Base-by-base conservation (phyloP, 139 green algal genomes). In the Monoraphidium neglectum region DNA sequence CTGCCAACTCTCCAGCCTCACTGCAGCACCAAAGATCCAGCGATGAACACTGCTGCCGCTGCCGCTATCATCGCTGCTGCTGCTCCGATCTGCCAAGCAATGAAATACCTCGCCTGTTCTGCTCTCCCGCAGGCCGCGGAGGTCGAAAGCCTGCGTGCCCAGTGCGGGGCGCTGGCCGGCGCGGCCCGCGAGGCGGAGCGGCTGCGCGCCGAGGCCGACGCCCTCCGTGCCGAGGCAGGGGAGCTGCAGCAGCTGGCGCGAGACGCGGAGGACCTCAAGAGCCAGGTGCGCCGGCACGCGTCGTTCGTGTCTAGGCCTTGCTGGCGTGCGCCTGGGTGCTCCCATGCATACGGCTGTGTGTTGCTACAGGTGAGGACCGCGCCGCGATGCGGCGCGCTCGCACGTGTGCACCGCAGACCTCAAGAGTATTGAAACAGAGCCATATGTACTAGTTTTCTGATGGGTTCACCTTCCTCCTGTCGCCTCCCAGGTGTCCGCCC, bases 251-350 rank as follows among this genome's bases (percentile, higher is more conserved):
- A 33, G n/a, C 35, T 26, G 47, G 47, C 66, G 13, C 46, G 65
- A 33, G 35, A 36, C 1, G 15, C 73, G 33, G 32, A 79, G 3
- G 43, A 21, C 1, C 35, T 72, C 24, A 78, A 78, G 35, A 64
- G 43, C 61, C 60, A 28, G 32, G 32, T 78, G 49, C 61, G 72
- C 28, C 61, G 72, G 35, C 32, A 78, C 47, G 72, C 72, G 72
- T 12, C 61, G 12, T 3, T 53, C 24, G n/a, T 23, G 26, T n/a
- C 4, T 37, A 6, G 21, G 21, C 51, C 21, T 18, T 21, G 18
- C 18, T n/a, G n/a, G n/a, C n/a, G n/a, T n/a, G n/a, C n/a, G n/a
- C n/a, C n/a, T n/a, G n/a, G n/a, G n/a, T n/a, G n/a, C n/a, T n/a
- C n/a, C n/a, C n/a, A n/a, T n/a, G n/a, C n/a, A n/a, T n/a, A n/a